phyloP scores from a whole-genome alignment of 2,329 filamentous ascomycete genomes.

The Aspergillus piperis region DNA sequence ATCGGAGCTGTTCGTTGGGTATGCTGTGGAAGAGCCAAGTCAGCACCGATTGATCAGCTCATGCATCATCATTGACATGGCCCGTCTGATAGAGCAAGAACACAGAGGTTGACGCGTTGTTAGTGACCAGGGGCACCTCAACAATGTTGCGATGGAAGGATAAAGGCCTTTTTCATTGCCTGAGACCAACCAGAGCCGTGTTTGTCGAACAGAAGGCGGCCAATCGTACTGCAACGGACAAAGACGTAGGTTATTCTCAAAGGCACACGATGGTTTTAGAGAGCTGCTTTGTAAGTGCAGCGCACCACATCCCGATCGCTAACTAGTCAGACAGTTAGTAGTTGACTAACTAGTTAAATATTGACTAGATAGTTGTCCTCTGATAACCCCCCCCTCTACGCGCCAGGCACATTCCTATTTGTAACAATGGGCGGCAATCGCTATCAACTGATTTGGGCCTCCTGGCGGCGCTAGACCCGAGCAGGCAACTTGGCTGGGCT shows the following conservation, averaged over 20 bases:
- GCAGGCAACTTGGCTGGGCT: background rate
- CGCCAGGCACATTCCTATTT: conserved; percentile 5
- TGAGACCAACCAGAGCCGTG: background rate
- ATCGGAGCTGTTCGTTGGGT: background rate
- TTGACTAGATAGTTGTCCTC: background rate
- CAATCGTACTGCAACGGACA: background rate
- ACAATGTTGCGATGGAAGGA: background rate
- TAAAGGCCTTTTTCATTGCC: background rate
- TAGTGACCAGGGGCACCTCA: background rate
- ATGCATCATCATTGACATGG: background rate
- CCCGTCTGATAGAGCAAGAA: background rate
- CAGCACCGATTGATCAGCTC: background rate
- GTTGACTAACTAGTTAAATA: too few species aligned
- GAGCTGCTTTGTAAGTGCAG: too few species aligned
- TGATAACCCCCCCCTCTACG: background rate
- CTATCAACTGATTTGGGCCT: background rate
- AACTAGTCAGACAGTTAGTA: too few species aligned
- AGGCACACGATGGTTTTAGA: background rate
- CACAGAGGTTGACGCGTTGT: background rate
- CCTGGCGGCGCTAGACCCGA: background rate
- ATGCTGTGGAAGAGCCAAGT: background rate
- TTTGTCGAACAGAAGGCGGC: background rate
- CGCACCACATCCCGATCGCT: too few species aligned
- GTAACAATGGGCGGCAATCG: background rate
- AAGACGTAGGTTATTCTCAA: background rate